Evolutionary conservation across 2,329 filamentous ascomycete genomes (phyloP).

Genomic region (Dryadomyces quercivorus): DNA sequence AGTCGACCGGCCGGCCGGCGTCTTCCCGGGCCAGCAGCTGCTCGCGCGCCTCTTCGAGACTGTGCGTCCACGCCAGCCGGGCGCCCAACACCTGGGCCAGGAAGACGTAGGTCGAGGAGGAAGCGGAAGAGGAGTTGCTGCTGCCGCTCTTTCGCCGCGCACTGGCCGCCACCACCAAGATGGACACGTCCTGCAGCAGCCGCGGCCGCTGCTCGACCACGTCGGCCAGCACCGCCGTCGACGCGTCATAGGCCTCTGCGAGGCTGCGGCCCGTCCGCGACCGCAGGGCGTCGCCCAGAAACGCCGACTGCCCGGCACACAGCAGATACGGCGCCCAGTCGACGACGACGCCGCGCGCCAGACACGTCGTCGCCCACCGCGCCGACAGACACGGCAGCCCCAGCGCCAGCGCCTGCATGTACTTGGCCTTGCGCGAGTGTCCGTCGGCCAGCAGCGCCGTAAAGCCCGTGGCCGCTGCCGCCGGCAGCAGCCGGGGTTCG

Average conservation of each 20-base stretch:
- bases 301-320: conserved; percentile 67
- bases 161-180: conserved; percentile 63
- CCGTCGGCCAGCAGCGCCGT: conserved; percentile 75
- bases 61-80: conserved; percentile 52
- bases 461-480: conserved; percentile 53
- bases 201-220: conserved; percentile 49
- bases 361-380: conserved; percentile 67
- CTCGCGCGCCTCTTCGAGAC: conserved; percentile 50
- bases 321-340: conserved; percentile 76
- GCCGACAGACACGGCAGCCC: conserved; percentile 76
- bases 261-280: conserved; percentile 53
- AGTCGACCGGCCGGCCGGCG: conserved; percentile 46
- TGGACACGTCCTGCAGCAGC: conserved; percentile 49
- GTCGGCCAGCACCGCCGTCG: conserved; percentile 39
- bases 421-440: conserved; percentile 79
- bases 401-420: conserved; percentile 86
- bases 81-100: conserved; percentile 70
- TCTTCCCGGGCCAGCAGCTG: conserved; percentile 40
- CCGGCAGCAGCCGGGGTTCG: conserved; percentile 32
- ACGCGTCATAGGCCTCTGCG: conserved; percentile 37
- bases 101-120: conserved; percentile 69
- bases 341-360: conserved; percentile 47
- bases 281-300: conserved; percentile 63
- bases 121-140: too few species aligned
- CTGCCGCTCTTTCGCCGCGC: background rate